A percentile compares a stretch with the other conserved stretches of the same genome.
These are phyloP conservation scores for Pseudotsuga menziesii DNA, from an alignment of 75 land plant genomes.

Conservation along the genomic window DNA sequence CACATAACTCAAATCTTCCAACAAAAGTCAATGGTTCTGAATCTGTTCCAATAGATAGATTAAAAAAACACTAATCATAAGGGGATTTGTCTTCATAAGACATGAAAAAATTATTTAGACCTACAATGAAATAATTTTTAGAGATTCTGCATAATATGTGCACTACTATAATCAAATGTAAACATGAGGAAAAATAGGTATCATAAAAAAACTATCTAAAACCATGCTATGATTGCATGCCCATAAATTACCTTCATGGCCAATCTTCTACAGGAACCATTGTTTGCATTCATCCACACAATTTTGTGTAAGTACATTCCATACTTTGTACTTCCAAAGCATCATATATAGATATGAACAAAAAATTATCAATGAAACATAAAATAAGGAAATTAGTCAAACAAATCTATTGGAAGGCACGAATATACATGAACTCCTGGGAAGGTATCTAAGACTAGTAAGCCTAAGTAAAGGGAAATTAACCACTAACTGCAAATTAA, in stretches of 20 bases:
- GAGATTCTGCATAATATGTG: not conserved
- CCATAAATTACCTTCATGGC: constrained; percentile 80
- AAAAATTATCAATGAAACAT: not conserved
- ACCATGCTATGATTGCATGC: not conserved
- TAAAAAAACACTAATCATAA: constrained; percentile 85
- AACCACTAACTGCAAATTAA: not conserved
- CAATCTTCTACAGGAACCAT: constrained; percentile 89
- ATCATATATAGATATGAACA: not conserved
- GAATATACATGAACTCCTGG: too few relatives aligned
- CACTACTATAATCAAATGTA: not conserved
- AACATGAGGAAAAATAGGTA: not conserved
- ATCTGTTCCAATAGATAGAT: constrained; percentile 82
- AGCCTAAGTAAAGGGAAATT: not conserved
- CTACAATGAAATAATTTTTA: constrained; percentile 26
- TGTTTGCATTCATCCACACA: constrained; percentile 29
- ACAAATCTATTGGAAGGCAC: not conserved
- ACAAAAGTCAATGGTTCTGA: constrained; percentile 74
- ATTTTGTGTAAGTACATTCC: not conserved
- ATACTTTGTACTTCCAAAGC: not conserved
- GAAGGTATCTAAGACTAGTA: not conserved
- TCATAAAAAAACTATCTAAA: not conserved
- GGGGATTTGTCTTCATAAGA: constrained; percentile 98
- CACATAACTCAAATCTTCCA: constrained; percentile 76
- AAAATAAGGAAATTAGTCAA: not conserved
- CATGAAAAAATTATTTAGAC: constrained; percentile 88